A percentile compares a stretch with the other conserved stretches of the same genome.
phyloP scores from a whole-genome alignment of 2,329 filamentous ascomycete genomes.

The Phialophora tarda region DNA sequence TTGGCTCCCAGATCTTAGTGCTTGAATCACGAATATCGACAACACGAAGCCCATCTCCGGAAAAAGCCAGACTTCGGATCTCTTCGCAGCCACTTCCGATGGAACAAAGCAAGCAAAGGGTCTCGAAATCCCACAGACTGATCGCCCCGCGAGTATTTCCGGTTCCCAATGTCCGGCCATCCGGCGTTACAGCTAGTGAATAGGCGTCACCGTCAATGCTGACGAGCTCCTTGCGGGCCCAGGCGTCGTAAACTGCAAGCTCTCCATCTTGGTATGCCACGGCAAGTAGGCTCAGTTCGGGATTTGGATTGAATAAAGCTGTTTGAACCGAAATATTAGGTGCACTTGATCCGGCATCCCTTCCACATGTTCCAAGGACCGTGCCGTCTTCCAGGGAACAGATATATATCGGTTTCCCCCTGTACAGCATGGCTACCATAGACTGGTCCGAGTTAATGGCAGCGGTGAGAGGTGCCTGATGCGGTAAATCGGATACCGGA shows the following conservation, averaged over 20 bases:
- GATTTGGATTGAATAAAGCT: conserved; percentile 8
- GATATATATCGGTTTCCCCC: conserved; percentile 8
- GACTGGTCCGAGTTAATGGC: conserved; percentile 1
- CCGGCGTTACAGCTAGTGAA: conserved; percentile 5
- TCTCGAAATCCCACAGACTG: conserved; percentile 16
- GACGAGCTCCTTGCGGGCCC: not conserved
- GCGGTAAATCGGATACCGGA: not conserved
- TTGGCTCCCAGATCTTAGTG: conserved; percentile 14
- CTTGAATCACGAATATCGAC: conserved; percentile 11
- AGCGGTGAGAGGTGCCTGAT: not conserved
- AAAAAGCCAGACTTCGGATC: conserved; percentile 5
- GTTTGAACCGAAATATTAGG: conserved; percentile 8
- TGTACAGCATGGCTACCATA: conserved; percentile 10
- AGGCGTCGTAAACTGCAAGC: conserved; percentile 9
- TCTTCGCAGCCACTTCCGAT: conserved; percentile 11
- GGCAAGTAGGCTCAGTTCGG: not conserved
- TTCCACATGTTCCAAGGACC: not conserved
- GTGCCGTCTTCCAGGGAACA: conserved; percentile 7
- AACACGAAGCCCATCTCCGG: conserved; percentile 11
- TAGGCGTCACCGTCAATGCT: conserved; percentile 9
- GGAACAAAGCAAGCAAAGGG: not conserved
- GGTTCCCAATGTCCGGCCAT: conserved; percentile 13
- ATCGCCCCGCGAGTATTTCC: conserved; percentile 6
- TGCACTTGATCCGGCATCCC: conserved; percentile 3
- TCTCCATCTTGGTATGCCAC: conserved; percentile 15